phyloP scores from a whole-genome alignment of 1,139 yeast species.

The Hyphopichia khmerensis region DNA sequence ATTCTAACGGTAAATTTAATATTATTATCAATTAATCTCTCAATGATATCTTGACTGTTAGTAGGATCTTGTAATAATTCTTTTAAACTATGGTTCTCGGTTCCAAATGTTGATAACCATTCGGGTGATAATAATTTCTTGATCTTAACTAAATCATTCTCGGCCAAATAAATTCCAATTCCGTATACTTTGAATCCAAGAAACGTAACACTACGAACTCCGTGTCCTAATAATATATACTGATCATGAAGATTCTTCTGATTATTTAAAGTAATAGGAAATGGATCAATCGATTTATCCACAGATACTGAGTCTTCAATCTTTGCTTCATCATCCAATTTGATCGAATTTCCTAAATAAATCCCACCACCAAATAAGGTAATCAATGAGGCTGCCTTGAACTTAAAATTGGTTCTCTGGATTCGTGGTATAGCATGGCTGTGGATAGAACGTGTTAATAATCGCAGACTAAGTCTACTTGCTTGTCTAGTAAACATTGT shows the following conservation, averaged over 20 bases:
- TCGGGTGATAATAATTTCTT: constrained; percentile 42
- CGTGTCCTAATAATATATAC: constrained; percentile 67
- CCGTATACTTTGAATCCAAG: constrained; percentile 84
- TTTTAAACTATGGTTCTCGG: constrained; percentile 11
- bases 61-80: constrained; percentile 26
- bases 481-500: not conserved
- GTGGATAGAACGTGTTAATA: not conserved
- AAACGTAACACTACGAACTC: constrained; percentile 81
- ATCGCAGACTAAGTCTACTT: not conserved
- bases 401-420: not conserved
- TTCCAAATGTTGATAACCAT: constrained; percentile 8
- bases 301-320: constrained; percentile 32
- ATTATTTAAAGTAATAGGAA: constrained; percentile 37
- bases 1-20: constrained; percentile 70
- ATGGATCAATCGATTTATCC: constrained; percentile 51
- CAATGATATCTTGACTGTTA: constrained; percentile 49
- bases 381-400: not conserved
- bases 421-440: not conserved
- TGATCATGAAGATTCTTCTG: constrained; percentile 20
- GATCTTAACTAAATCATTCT: constrained; percentile 51
- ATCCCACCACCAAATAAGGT: not conserved
- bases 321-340: not conserved
- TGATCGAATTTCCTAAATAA: not conserved
- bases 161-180: constrained; percentile 72
- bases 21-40: constrained; percentile 56